A percentile compares a stretch with the other conserved stretches of the same genome.
Evolutionary conservation across 805 yeast species (phyloP).

Genomic region (Myxozyma vanderwaltii): DNA sequence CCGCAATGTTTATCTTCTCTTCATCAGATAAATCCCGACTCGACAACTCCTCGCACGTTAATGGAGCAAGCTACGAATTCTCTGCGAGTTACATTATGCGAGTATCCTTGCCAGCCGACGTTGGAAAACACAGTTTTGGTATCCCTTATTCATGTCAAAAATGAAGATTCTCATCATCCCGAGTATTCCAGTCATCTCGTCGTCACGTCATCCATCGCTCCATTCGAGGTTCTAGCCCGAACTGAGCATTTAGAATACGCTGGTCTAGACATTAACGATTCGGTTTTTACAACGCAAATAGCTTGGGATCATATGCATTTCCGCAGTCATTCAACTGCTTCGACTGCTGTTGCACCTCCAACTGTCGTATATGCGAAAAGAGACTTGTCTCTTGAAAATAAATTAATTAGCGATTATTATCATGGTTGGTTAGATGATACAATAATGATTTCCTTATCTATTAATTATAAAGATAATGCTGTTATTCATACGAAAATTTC

Average conservation of each 20-base stretch:
- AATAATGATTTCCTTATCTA: constrained; percentile 18
- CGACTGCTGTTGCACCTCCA: constrained; percentile 87
- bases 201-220: constrained; percentile 24
- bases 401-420: constrained; percentile 47
- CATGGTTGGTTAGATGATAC: constrained; percentile 33
- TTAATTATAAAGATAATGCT: constrained; percentile 17
- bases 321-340: constrained; percentile 76
- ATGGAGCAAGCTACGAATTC: constrained; percentile 32
- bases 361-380: constrained; percentile 43
- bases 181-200: constrained; percentile 21
- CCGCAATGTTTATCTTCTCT: constrained; percentile 16
- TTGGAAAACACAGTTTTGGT: constrained; percentile 31
- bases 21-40: neutral
- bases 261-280: constrained; percentile 17
- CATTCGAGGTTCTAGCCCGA: constrained; percentile 25
- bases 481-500: constrained; percentile 20
- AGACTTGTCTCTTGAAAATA: constrained; percentile 61
- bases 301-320: constrained; percentile 27
- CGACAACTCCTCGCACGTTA: neutral
- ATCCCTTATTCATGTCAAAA: constrained; percentile 25
- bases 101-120: constrained; percentile 29
- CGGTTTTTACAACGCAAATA: constrained; percentile 16
- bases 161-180: neutral
- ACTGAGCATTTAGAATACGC: constrained; percentile 7
- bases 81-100: constrained; percentile 31